These are phyloP conservation scores for Geosiphon pyriformis DNA, from an alignment of 192 early-diverging fungal species.

Conservation along the genomic window DNA sequence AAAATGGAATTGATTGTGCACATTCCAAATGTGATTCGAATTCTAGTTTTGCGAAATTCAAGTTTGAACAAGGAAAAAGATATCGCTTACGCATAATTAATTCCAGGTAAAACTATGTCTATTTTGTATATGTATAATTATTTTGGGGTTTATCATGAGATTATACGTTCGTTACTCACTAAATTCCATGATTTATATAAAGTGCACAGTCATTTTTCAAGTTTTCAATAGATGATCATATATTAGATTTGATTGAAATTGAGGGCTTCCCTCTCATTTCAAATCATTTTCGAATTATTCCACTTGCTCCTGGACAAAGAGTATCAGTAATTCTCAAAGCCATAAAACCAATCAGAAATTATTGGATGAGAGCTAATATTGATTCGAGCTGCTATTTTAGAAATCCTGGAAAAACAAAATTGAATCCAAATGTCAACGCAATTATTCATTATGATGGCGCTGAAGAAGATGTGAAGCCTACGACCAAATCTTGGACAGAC, in stretches of 20 bases:
- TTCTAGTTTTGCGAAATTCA: conserved; percentile 22
- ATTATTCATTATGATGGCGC: neutral
- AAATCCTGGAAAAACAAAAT: neutral
- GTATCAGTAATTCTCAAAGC: conserved; percentile 22
- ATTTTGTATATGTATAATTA: neutral
- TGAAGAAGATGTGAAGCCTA: conserved; percentile 4
- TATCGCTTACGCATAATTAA: conserved; percentile 60
- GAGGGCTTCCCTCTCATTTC: conserved; percentile 48
- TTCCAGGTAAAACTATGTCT: conserved; percentile 27
- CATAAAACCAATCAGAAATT: conserved; percentile 5
- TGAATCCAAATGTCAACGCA: conserved; percentile 13
- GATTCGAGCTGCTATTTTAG: neutral
- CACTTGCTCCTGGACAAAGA: conserved; percentile 15
- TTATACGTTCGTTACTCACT: neutral
- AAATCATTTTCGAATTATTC: neutral
- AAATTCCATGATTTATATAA: neutral
- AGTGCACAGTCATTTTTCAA: conserved; percentile 54
- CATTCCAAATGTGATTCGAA: conserved; percentile 17
- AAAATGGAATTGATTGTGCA: conserved; percentile 30
- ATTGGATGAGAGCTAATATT: conserved; percentile 24
- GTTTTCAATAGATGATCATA: conserved; percentile 66
- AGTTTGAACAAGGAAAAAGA: conserved; percentile 24
- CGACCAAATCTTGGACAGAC: conserved; percentile 4
- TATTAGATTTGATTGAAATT: conserved; percentile 60
- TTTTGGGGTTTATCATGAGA: neutral